Evolutionary conservation across 176 grass and related monocot genomes (phyloP), one percentile per base, ranked within the genome.

Genomic region (Aegilops umbellulata): DNA sequence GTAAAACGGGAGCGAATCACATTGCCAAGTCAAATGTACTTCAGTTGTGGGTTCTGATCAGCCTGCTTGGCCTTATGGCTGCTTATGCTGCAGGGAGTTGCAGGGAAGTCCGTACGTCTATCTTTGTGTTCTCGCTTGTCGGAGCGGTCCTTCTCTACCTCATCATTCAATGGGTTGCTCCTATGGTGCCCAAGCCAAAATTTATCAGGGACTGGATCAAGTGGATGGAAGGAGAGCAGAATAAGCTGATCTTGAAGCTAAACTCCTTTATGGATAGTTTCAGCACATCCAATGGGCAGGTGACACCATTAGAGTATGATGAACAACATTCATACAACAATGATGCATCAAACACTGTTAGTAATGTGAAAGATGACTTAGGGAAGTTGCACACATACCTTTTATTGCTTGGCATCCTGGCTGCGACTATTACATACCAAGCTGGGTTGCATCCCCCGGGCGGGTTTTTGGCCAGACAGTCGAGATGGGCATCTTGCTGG

Each of bases 31-130:
- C 86, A 7, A 88, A 83, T 8, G 73, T 64, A 32, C 64, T 88
- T 76, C 80, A 74, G 12, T 9, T 88, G 15, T 88, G 86, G 12
- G 63, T 78, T 39, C 53, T 83, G 47, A 11, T 83, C 16, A 88
- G 80, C 80, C 74, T 83, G 7, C 70, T 83, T 16, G 80, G 72
- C 35, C 80, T 88, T 34, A 83, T 83, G 80, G 72, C 46, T 34
- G 73, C 86, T 35, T 83, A 78, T 83, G 80, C 80, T 78, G 80
- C 86, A 46, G 86, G 86, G 13, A 88, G 80, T 15, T 88, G 80
- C 72, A 78, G 86, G 73, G 71, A 83, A 10, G 36, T 88, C 36
- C 80, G 29, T 61, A 88, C 73, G 8, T 88, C 86, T 44, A 83
- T 88, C 30, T 83, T 78, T 78, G 86, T 83, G 17, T 78, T 83